A percentile compares a stretch with the other conserved stretches of the same genome.
Conservation (phyloP, 2,329 filamentous ascomycete species). For the Phoma sp. region DNA sequence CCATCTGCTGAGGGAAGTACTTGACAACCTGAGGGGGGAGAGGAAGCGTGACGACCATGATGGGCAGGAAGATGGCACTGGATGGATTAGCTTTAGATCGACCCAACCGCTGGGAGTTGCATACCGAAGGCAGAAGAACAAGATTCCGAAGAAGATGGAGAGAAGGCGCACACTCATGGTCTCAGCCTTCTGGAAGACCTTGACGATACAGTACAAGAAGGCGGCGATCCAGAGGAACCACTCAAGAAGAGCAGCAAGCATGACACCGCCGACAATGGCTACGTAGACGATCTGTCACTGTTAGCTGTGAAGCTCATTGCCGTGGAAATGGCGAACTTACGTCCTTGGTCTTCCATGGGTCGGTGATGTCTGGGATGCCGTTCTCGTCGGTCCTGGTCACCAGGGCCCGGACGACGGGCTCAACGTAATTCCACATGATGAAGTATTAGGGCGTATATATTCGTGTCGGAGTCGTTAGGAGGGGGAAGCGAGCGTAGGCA, state of each 20-base stretch:
- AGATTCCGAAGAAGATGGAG: constrained; percentile 73
- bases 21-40: constrained; percentile 74
- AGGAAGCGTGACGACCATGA: constrained; percentile 92
- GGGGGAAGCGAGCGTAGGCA: constrained; percentile 18
- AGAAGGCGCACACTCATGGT: constrained; percentile 82
- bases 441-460: constrained; percentile 21
- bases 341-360: constrained; percentile 50
- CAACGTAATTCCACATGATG: constrained; percentile 35
- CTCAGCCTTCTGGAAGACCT: constrained; percentile 88
- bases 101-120: constrained; percentile 16
- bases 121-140: constrained; percentile 79
- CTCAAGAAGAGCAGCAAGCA: constrained; percentile 85
- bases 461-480: constrained; percentile 23
- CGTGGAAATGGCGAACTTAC: constrained; percentile 36
- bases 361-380: constrained; percentile 41
- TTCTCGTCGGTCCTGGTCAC: constrained; percentile 35
- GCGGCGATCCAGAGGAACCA: constrained; percentile 96
- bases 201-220: constrained; percentile 87
- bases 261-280: constrained; percentile 76
- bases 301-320: constrained; percentile 18
- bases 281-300: constrained; percentile 78
- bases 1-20: constrained; percentile 73
- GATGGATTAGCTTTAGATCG: constrained; percentile 23
- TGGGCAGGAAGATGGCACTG: constrained; percentile 84
- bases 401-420: constrained; percentile 30